These are phyloP conservation scores for Kitagawia praeruptora DNA, from an alignment of 129 eudicot genomes.

Conservation along the genomic window DNA sequence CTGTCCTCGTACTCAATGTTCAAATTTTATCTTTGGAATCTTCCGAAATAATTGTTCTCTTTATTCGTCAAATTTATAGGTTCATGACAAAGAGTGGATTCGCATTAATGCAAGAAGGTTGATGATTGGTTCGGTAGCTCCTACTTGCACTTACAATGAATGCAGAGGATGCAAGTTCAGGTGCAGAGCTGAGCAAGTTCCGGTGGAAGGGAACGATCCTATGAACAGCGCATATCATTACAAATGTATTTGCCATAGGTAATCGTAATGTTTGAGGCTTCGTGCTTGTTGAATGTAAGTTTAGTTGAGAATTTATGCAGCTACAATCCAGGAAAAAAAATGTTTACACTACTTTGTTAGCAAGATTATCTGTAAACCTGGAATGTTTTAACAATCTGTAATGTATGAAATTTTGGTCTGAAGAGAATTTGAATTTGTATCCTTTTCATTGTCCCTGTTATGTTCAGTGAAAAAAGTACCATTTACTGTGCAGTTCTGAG, in stretches of 20 bases:
- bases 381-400: background rate
- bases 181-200: constrained; percentile 92
- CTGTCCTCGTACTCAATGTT: background rate
- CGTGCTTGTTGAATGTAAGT: background rate
- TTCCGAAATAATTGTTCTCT: background rate
- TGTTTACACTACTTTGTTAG: background rate
- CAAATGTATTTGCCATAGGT: constrained; percentile 91
- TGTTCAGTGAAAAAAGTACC: background rate
- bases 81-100: constrained; percentile 17
- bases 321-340: background rate
- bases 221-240: constrained; percentile 82
- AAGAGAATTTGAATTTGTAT: background rate
- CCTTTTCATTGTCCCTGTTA: background rate
- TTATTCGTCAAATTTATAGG: background rate
- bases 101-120: constrained; percentile 32
- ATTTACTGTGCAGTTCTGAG: background rate
- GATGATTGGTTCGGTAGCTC: constrained; percentile 80
- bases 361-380: background rate
- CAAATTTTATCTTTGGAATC: background rate
- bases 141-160: constrained; percentile 83
- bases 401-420: background rate
- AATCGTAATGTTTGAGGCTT: background rate
- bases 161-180: constrained; percentile 77
- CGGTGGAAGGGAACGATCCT: constrained; percentile 92
- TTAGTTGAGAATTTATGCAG: background rate